Percentiles rank a stretch among this genome's conserved stretches.
These are phyloP conservation scores for Leptographium lundbergii DNA, from an alignment of 2,329 filamentous ascomycete species.

Conservation along the genomic window DNA sequence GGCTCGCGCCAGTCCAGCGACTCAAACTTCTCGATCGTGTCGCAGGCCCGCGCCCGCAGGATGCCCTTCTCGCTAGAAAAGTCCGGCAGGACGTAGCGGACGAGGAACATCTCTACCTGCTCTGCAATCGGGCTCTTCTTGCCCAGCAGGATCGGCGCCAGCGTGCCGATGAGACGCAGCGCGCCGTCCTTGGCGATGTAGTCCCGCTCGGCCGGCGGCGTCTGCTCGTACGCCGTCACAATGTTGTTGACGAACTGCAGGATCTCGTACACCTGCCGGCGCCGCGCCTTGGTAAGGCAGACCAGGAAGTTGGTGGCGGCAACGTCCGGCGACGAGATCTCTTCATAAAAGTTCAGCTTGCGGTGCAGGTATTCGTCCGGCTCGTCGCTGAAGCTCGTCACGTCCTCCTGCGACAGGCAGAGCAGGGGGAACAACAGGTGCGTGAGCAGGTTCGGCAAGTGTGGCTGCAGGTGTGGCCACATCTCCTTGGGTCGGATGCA, in stretches of 20 bases:
- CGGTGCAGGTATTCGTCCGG: slow-evolving; percentile 94
- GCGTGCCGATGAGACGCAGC: slow-evolving; percentile 88
- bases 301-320: slow-evolving; percentile 95
- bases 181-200: slow-evolving; percentile 94
- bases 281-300: slow-evolving; percentile 82
- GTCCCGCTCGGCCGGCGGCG: slow-evolving; percentile 80
- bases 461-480: slow-evolving; percentile 87
- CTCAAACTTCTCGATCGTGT: slow-evolving; percentile 97
- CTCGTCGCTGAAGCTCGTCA: slow-evolving; percentile 87
- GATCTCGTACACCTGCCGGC: slow-evolving; percentile 92
- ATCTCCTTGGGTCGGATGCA: slow-evolving; percentile 95
- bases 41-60: slow-evolving; percentile 85
- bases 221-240: slow-evolving; percentile 81
- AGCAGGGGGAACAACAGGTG: slow-evolving; percentile 94
- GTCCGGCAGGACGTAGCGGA: slow-evolving; percentile 95
- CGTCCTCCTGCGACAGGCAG: slow-evolving; percentile 82
- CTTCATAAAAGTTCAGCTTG: slow-evolving; percentile 96
- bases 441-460: slow-evolving; percentile 84
- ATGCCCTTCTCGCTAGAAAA: slow-evolving; percentile 89
- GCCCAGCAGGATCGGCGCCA: slow-evolving; percentile 85
- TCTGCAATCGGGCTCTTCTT: slow-evolving; percentile 98
- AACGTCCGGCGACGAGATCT: slow-evolving; percentile 88
- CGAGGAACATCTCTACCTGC: slow-evolving; percentile 96
- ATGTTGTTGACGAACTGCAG: slow-evolving; percentile 90
- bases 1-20: slow-evolving; percentile 93